Percentiles rank a stretch among this genome's conserved stretches.
phyloP scores from a whole-genome alignment of 2,329 filamentous ascomycete species.

The Ophiostoma himal-ulmi region DNA sequence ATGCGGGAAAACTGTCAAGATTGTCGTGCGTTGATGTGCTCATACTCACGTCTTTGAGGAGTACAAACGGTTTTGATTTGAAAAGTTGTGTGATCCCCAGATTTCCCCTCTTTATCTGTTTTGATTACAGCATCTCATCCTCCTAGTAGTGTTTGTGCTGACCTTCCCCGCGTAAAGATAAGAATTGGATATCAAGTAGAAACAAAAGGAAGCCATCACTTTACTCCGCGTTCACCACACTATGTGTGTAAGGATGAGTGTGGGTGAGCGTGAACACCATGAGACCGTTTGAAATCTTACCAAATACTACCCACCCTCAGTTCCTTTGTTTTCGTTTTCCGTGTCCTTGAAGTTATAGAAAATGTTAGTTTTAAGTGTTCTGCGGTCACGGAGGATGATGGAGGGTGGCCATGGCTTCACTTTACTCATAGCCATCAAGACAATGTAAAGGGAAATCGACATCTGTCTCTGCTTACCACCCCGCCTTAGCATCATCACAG shows the following conservation, averaged over 20 bases:
- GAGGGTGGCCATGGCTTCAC: constrained; percentile 1
- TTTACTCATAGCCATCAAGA: not conserved
- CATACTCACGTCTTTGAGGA: not conserved
- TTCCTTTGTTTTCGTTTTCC: not conserved
- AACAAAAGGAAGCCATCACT: not conserved
- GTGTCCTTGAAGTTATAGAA: not conserved
- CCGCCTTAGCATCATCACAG: not conserved
- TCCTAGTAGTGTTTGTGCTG: not conserved
- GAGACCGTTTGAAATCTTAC: not conserved
- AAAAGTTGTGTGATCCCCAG: not conserved
- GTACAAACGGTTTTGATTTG: not conserved
- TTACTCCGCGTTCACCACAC: constrained; percentile 1
- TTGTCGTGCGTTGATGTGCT: not conserved
- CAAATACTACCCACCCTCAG: not conserved
- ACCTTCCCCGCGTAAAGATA: not conserved
- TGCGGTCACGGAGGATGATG: not conserved
- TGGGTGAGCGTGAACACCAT: not conserved
- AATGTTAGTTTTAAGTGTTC: not conserved
- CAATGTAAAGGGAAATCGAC: not conserved
- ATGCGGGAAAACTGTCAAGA: not conserved
- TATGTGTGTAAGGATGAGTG: not conserved
- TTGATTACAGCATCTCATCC: constrained; percentile 1
- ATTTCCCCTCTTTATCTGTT: constrained; percentile 3
- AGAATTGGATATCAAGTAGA: not conserved
- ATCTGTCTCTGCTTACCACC: not conserved